Base-by-base conservation (phyloP, 1,284 basidiomycete species). In the Bondarzewia mesenterica region DNA sequence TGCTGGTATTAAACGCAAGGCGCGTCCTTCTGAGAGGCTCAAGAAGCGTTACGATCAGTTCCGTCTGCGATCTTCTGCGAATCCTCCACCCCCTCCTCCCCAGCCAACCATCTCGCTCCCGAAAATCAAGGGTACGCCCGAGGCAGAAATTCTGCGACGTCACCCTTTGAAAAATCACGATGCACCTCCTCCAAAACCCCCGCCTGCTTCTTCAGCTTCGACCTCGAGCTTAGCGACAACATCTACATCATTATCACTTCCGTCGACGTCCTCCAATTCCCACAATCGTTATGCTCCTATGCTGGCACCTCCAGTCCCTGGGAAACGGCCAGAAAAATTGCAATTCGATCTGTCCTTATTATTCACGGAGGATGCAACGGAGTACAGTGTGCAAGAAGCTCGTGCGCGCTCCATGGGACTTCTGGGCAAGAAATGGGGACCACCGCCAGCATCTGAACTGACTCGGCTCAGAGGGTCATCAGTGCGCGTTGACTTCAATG, bases 21-120 rank as follows among this genome's bases (percentile, higher is more conserved):
- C 87, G 7, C 78, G 88, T 14, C 93, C 93, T 2, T 60, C 89
- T 15, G 91, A 93, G 57, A 78, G 92, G 20, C 75, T 99, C 48
- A 93, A 93, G 69, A 81, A 78, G 45, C 75, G 84, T 45, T 91
- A 93, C 63, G 72, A 80, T 25, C 87, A 93, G 37, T 98, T 94
- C 64, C 83, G 89, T 37, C 51, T 54, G 7, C 65, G 72, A 36
- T 54, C 64, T 3, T 53, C 69, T 21, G 51, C 63, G 3, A 65
- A 61, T 49, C 56, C 57, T 52, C 61, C 40, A 41, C 62, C 42
- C 42, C 56, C 32, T 46, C 65, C 52, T 50, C 60, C 58, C 35
- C 53, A 44, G n/a, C 57, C 49, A 50, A 49, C 46, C 52, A 55
- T 35, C 48, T 53, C 42, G 25, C 60, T 45, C 42, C 55, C 48